Conservation (phyloP, 2,329 filamentous ascomycete genomes). For the Polychaeton citri region DNA sequence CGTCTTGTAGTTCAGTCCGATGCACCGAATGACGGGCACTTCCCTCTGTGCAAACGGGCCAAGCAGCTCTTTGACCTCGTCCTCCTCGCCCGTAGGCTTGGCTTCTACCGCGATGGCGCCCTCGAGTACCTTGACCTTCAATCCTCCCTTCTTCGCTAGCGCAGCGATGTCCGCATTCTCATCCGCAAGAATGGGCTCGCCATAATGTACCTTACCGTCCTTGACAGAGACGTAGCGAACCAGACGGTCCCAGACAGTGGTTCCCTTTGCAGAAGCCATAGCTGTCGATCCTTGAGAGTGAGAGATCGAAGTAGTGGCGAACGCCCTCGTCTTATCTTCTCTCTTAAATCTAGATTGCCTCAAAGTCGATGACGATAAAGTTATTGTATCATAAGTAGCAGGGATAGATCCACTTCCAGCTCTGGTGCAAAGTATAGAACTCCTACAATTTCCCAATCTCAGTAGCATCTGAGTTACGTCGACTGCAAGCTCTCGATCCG, state of each 20-base stretch:
- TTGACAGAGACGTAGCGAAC: slow-evolving; percentile 56
- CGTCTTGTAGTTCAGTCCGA: slow-evolving; percentile 47
- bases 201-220: slow-evolving; percentile 58
- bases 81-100: slow-evolving; percentile 40
- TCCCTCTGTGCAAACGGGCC: slow-evolving; percentile 38
- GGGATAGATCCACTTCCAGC: no score
- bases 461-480: no score
- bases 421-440: no score
- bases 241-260: slow-evolving; percentile 41
- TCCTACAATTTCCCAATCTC: no score
- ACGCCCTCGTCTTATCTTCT: no score
- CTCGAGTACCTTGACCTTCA: slow-evolving; percentile 40
- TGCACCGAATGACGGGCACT: slow-evolving; percentile 44
- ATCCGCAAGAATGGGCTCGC: slow-evolving; percentile 48
- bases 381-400: no score
- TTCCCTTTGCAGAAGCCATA: neutral
- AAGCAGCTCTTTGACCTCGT: slow-evolving; percentile 40
- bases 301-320: no score
- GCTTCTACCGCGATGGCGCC: slow-evolving; percentile 34
- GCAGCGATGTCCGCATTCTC: slow-evolving; percentile 18
- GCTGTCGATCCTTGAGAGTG: no score
- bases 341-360: no score
- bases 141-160: slow-evolving; percentile 24
- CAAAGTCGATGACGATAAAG: no score
- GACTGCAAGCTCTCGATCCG: no score